Percentiles rank a stretch among this genome's conserved stretches.
These are phyloP conservation scores for Endocalyx cinctus DNA, from an alignment of 2,329 filamentous ascomycete genomes.

Conservation along the genomic window DNA sequence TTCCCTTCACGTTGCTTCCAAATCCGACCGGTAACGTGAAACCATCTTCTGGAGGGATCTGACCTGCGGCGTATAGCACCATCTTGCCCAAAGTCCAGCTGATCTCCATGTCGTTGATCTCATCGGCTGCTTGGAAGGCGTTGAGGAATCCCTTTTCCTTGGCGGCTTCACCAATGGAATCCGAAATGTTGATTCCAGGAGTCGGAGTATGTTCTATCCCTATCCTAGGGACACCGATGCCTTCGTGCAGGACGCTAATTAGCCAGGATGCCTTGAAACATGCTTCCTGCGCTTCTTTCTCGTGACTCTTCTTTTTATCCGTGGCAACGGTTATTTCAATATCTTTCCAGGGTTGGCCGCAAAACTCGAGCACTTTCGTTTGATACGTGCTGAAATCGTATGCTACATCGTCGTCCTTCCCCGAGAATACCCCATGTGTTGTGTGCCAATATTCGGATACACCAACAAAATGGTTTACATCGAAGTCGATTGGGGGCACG, in stretches of 20 bases:
- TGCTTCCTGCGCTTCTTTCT: conserved; percentile 75
- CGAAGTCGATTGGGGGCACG: conserved; percentile 92
- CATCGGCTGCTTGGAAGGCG: conserved; percentile 88
- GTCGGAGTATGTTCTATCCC: conserved; percentile 62
- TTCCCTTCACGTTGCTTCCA: conserved; percentile 70
- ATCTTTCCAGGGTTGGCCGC: conserved; percentile 72
- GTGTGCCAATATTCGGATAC: conserved; percentile 99
- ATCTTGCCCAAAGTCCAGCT: conserved; percentile 98
- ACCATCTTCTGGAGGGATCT: conserved; percentile 63
- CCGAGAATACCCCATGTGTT: conserved; percentile 87
- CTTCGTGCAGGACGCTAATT: conserved; percentile 92
- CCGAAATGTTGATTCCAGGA: conserved; percentile 64
- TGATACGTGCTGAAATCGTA: conserved; percentile 94
- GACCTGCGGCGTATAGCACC: conserved; percentile 87
- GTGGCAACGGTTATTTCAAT: conserved; percentile 63
- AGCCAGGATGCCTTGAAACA: conserved; percentile 99
- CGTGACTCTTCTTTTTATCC: conserved; percentile 74
- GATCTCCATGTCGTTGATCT: conserved; percentile 85
- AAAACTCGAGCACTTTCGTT: conserved; percentile 77
- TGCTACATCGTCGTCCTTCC: conserved; percentile 65
- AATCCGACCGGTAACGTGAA: conserved; percentile 77
- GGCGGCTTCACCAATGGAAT: conserved; percentile 61
- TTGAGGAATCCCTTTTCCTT: conserved; percentile 74
- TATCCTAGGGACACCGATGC: conserved; percentile 85
- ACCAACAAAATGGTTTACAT: conserved; percentile 94